Percentiles rank a stretch among this genome's conserved stretches.
These are phyloP conservation scores for Wickerhamiella alocasiicola DNA, from an alignment of 805 yeast species.

Conservation along the genomic window DNA sequence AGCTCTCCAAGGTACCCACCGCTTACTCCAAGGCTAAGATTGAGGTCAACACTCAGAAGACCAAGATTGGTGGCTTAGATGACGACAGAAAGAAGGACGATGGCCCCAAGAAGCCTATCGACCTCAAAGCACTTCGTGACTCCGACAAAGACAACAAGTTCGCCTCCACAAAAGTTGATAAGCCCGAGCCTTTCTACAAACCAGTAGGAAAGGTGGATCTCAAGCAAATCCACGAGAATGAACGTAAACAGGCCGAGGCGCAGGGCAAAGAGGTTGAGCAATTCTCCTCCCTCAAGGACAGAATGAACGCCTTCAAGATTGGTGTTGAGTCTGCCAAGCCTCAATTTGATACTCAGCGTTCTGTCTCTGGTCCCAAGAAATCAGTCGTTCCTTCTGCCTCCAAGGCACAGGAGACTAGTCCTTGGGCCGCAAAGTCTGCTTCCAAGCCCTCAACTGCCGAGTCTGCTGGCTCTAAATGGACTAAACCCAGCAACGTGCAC, in stretches of 20 bases:
- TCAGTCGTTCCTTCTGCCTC: slow-evolving; percentile 8
- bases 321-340: slow-evolving; percentile 21
- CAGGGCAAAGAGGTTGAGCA: slow-evolving; percentile 16
- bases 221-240: slow-evolving; percentile 32
- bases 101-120: slow-evolving; percentile 25
- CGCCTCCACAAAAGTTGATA: slow-evolving; percentile 26
- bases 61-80: background rate
- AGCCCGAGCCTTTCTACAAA: slow-evolving; percentile 38
- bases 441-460: background rate
- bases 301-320: slow-evolving; percentile 23
- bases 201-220: slow-evolving; percentile 52
- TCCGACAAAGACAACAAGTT: slow-evolving; percentile 22
- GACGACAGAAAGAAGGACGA: slow-evolving; percentile 3
- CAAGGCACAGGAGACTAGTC: slow-evolving; percentile 17
- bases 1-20: slow-evolving; percentile 36
- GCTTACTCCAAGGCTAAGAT: slow-evolving; percentile 57
- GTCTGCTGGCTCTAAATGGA: slow-evolving; percentile 31
- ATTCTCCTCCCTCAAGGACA: slow-evolving; percentile 20
- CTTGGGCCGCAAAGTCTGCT: slow-evolving; percentile 9
- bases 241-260: slow-evolving; percentile 19
- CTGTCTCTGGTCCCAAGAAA: slow-evolving; percentile 2
- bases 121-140: slow-evolving; percentile 24
- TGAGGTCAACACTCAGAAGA: slow-evolving; percentile 16
- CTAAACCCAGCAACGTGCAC: slow-evolving; percentile 53
- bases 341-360: slow-evolving; percentile 21